A percentile compares a stretch with the other conserved stretches of the same genome.
Conservation (phyloP, 202 grass and related monocot species). For the Cymbopogon flexuosus region DNA sequence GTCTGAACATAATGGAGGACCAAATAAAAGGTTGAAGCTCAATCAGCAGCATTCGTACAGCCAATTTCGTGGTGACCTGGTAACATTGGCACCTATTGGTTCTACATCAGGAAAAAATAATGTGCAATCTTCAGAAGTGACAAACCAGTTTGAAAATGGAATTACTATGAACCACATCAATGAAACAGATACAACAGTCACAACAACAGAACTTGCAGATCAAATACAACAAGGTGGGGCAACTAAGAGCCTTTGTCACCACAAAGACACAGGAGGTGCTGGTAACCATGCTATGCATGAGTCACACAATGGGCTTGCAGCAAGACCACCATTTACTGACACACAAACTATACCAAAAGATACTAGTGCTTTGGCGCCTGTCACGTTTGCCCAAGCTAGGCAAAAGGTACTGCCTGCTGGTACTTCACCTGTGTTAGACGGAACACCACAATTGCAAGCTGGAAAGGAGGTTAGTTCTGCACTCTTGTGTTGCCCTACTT, state of each 20-base stretch:
- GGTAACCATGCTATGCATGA: conserved; percentile 19
- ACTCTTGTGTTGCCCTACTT: conserved; percentile 1
- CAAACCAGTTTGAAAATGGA: conserved; percentile 32
- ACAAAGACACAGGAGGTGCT: conserved; percentile 28
- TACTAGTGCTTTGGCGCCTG: conserved; percentile 30
- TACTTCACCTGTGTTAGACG: conserved; percentile 36
- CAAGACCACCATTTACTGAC: conserved; percentile 3
- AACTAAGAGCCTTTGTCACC: conserved; percentile 27
- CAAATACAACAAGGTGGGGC: conserved; percentile 21
- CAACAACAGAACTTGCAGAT: conserved; percentile 12
- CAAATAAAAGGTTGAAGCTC: conserved; percentile 45
- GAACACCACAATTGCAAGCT: conserved; percentile 26
- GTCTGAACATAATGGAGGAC: conserved; percentile 30
- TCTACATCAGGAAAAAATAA: conserved; percentile 37
- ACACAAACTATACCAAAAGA: conserved; percentile 24
- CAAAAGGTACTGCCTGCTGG: conserved; percentile 30
- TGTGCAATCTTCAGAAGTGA: conserved; percentile 31
- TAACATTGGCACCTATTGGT: conserved; percentile 30
- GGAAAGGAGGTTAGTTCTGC: conserved; percentile 40
- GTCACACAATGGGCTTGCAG: conserved; percentile 23
- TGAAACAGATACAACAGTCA: conserved; percentile 19
- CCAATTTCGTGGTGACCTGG: conserved; percentile 31
- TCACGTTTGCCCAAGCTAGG: conserved; percentile 13
- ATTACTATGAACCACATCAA: conserved; percentile 12
- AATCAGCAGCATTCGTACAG: conserved; percentile 24